Base-by-base conservation (phyloP, 345 rosid genomes). In the Odontarrhena argentea region DNA sequence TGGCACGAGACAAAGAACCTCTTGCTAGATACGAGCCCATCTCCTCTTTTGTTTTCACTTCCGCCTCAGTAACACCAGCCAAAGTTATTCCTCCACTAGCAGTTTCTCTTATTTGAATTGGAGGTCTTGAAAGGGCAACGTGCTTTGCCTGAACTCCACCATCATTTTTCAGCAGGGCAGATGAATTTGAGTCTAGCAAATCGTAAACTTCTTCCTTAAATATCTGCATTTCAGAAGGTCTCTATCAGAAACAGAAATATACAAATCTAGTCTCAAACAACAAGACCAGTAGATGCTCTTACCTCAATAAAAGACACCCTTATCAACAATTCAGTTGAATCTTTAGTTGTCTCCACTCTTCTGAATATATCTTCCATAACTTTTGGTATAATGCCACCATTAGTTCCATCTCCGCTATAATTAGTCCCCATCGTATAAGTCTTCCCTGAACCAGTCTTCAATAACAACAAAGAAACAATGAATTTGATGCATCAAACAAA, bases 281-380 rank as follows among this genome's bases (percentile, higher is more conserved):
- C 1, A 52, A 55, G 52, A 24, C 10, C 55, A 44, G 2, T 3
- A 55, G 26, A 48, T 38, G 55, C 10, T 45, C 30, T 53, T 71
- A 94, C 97, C 97, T 94, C 99, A 62, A 94, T 94, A 69, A 91
- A 94, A 22, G 99, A 91, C 11, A 94, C 96, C 57, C 99, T 72
- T 8, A 91, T 91, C 74, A 94, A 68, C 45, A 87, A 79, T 56
- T 94, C 96, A 0, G 80, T 69, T 0, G 83, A 75, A 9, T 82
- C 86, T 67, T 70, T 83, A 15, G 57, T 65, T 4, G 67, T 69
- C 58, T 84, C 87, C 2, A 84, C 87, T 60, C 74, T 85, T 64
- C 28, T 69, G 46, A 87, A 91, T 35, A 94, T 91, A 34, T 60
- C 80, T 12, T 88, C 97, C 96, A 88, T 84, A 22, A 91, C 99